Evolutionary conservation across 225 moss, liverwort and hornwort species (phyloP).

Genomic region (Sphagnum tenellum): DNA sequence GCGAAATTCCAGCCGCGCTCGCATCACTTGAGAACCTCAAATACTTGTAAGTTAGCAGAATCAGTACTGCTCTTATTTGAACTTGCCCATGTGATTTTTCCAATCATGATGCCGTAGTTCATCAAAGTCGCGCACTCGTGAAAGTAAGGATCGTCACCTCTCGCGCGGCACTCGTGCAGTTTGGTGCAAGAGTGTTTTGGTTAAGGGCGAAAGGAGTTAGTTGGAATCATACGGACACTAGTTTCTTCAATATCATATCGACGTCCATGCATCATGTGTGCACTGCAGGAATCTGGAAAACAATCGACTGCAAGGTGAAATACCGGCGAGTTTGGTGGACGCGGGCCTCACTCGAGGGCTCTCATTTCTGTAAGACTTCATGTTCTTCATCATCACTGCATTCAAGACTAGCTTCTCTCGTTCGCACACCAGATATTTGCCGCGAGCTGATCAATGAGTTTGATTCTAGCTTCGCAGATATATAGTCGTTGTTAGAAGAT

Average conservation of each 20-base stretch:
- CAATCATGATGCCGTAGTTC: too few species aligned
- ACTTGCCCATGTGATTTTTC: too few species aligned
- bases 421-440: neutral
- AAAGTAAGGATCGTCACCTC: too few species aligned
- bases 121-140: too few species aligned
- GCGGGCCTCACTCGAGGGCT: conserved; percentile 23
- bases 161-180: too few species aligned
- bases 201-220: too few species aligned
- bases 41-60: conserved; percentile 28
- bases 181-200: too few species aligned
- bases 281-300: conserved; percentile 36
- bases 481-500: neutral
- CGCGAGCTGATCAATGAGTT: neutral
- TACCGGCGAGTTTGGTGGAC: conserved; percentile 26
- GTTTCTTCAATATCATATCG: too few species aligned
- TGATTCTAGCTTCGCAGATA: neutral
- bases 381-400: neutral
- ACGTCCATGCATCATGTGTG: too few species aligned
- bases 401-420: neutral
- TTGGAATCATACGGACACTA: too few species aligned
- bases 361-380: conserved; percentile 28
- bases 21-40: conserved; percentile 29
- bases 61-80: neutral
- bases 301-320: conserved; percentile 30
- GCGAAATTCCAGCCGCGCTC: conserved; percentile 33